phyloP scores from a whole-genome alignment of 139 green algal species.

The Chara braunii region DNA sequence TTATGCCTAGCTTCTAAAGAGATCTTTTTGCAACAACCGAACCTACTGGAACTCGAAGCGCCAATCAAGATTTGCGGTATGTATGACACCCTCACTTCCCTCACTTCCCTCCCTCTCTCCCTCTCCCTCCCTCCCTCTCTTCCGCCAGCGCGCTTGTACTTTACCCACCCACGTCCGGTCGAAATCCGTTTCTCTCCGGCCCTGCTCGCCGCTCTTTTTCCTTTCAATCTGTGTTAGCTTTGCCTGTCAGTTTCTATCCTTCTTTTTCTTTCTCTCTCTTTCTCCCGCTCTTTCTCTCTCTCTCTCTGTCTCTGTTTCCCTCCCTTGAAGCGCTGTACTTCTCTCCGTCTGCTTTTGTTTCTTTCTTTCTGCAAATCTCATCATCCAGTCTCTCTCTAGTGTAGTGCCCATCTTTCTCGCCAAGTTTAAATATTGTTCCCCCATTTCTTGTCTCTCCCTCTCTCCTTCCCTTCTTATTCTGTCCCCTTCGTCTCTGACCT shows the following conservation, averaged over 20 bases:
- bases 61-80: slow-evolving; percentile 98
- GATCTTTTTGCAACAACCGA: slow-evolving; percentile 89
- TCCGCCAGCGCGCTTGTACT: background rate
- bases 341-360: no score
- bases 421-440: no score
- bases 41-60: slow-evolving; percentile 95
- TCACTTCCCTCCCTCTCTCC: background rate
- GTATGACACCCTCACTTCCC: background rate
- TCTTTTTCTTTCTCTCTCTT: slow-evolving; percentile 13
- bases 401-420: no score
- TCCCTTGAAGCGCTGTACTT: no score
- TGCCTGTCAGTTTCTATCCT: slow-evolving; percentile 16
- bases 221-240: background rate
- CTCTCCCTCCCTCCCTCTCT: background rate
- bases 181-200: background rate
- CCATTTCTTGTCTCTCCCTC: no score
- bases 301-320: no score
- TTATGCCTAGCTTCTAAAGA: slow-evolving; percentile 78
- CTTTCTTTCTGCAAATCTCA: no score
- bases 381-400: no score
- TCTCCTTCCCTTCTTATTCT: no score
- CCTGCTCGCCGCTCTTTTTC: background rate
- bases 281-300: no score
- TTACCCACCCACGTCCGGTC: background rate
- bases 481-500: no score